Conservation (phyloP, 2,329 filamentous ascomycete species). For the Teratosphaeria pseudoeucalypti region DNA sequence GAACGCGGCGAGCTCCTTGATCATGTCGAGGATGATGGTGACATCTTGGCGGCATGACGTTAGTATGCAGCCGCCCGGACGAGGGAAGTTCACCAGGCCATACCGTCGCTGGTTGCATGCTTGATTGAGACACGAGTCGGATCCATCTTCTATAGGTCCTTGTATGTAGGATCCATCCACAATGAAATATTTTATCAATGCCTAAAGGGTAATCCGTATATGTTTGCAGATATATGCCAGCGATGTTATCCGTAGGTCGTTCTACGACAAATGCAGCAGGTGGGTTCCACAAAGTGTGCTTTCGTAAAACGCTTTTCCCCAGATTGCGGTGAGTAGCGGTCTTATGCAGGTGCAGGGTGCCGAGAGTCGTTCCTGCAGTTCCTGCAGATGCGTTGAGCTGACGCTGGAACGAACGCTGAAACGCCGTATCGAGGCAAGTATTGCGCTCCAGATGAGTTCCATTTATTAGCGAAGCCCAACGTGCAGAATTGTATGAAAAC, state of each 20-base stretch:
- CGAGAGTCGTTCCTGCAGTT: neutral
- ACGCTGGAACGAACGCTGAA: neutral
- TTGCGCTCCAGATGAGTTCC: neutral
- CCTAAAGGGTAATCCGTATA: too few relatives aligned
- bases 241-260: neutral
- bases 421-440: neutral
- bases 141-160: neutral
- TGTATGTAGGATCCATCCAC: too few relatives aligned
- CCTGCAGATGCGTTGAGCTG: neutral
- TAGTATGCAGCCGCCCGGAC: neutral
- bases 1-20: constrained; percentile 79
- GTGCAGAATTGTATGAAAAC: neutral
- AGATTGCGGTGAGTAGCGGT: neutral
- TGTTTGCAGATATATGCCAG: too few relatives aligned
- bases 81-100: neutral
- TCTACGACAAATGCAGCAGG: neutral
- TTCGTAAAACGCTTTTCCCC: constrained; percentile 34
- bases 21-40: constrained; percentile 66
- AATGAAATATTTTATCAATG: too few relatives aligned
- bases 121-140: neutral
- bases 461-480: neutral
- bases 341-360: neutral
- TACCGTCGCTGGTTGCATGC: neutral
- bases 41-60: constrained; percentile 49
- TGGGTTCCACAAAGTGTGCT: constrained; percentile 12